Conservation (phyloP, 2,329 filamentous ascomycete species). For the Grosmannia huntii region DNA sequence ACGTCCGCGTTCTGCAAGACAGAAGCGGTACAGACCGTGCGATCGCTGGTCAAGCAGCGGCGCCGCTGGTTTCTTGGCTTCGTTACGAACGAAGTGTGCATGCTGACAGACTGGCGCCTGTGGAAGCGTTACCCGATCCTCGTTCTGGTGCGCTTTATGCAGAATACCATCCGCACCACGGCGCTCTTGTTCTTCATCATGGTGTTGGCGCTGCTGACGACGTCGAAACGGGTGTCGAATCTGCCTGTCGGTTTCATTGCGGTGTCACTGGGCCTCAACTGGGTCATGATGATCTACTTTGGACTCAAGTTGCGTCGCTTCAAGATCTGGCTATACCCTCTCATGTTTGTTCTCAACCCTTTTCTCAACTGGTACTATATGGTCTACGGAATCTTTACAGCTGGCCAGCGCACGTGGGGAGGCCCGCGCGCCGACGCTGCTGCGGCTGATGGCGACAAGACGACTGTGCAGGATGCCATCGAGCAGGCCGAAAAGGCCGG, state of each 20-base stretch:
- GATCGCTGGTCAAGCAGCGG: constrained; percentile 80
- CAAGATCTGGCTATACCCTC: constrained; percentile 87
- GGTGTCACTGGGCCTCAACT: constrained; percentile 85
- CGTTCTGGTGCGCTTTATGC: constrained; percentile 78
- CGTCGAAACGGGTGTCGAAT: constrained; percentile 62
- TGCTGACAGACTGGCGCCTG: constrained; percentile 86
- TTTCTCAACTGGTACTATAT: constrained; percentile 99
- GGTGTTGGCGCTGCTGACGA: constrained; percentile 74
- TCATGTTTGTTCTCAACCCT: constrained; percentile 92
- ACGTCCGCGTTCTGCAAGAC: constrained; percentile 98
- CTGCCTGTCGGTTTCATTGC: constrained; percentile 89
- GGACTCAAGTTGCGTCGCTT: constrained; percentile 73
- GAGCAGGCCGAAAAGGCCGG: constrained; percentile 66
- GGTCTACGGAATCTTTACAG: constrained; percentile 92
- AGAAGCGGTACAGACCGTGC: constrained; percentile 82
- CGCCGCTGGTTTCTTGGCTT: constrained; percentile 95
- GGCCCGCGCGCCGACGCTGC: constrained; percentile 84
- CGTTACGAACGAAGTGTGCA: constrained; percentile 95
- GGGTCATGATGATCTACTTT: constrained; percentile 93
- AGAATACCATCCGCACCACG: constrained; percentile 92
- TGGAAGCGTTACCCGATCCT: constrained; percentile 87
- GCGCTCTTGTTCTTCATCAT: constrained; percentile 91
- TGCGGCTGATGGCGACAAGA: constrained; percentile 57
- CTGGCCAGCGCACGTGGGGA: constrained; percentile 89
- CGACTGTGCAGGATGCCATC: constrained; percentile 70